Base-by-base conservation (phyloP, 140 eudicot genomes). In the Stevia rebaudiana region DNA sequence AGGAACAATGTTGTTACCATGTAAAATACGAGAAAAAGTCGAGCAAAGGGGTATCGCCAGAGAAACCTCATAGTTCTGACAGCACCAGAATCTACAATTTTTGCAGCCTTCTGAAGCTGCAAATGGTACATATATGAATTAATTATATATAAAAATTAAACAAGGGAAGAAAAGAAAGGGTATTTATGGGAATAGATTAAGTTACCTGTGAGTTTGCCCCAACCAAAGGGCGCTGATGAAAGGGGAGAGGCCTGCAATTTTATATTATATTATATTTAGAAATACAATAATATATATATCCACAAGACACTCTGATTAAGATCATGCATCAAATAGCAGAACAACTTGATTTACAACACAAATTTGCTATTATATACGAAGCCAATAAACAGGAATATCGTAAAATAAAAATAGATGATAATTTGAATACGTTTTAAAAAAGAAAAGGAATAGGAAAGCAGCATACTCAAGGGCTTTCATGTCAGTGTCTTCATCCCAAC, bases 21-120 rank as follows among this genome's bases (percentile, higher is more conserved):
- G 82, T 94, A 94, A 72, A 81, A 88, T 49, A 94, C 72, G 44
- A 94, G 81, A 69, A 84, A 46, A 74, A 94, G 71, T 53, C 99
- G 88, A 70, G 99, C 99, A 70, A 80, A 60, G 33, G 99, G 99
- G 65, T 94, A 89, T 55, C 95, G 97, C 99, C 97, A 88, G 30
- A 94, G 87, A 75, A 94, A 83, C 76, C 88, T 86, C 59, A 95
- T 94, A 49, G 88, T 97, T 75, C 99, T 80, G 58, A 89, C 95
- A 53, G 99, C 99, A 65, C 95, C 99, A 48, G 86, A 73, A 78
- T 94, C 99, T 52, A 94, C 55, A 39, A 89, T 66, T 53, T 94
- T 94, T 47, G 94, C 99, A 50, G 99, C 99, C 83, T 83, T 94
- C 74, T 86, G 97, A 76, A 94, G 57, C 99, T 94, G 88, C 81